Percentiles rank a stretch among this genome's conserved stretches.
Evolutionary conservation across 495 filamentous ascomycete genomes (phyloP).

Genomic region (Penicillium cosmopolitanum): DNA sequence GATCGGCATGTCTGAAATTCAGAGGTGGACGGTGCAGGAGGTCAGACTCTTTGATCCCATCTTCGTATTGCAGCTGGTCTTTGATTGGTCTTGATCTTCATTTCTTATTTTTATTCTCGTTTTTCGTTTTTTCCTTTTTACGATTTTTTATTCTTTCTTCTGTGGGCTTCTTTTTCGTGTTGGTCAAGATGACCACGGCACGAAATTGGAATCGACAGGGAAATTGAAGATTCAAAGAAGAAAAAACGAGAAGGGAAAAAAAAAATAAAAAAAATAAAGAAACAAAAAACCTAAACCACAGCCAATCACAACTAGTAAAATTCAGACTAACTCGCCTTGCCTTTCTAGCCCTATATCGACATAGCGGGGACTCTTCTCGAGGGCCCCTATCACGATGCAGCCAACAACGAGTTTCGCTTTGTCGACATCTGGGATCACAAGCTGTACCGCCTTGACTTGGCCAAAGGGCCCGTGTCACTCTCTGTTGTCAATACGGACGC

Average conservation of each 20-base stretch:
- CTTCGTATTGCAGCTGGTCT: constrained; percentile 6
- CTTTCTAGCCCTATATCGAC: constrained; percentile 70
- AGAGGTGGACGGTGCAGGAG: constrained; percentile 50
- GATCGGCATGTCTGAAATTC: constrained; percentile 42
- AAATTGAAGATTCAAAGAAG: not conserved
- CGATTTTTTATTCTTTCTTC: constrained; percentile 11
- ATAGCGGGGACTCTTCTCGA: constrained; percentile 77
- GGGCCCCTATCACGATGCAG: constrained; percentile 76
- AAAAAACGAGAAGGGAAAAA: constrained; percentile 8
- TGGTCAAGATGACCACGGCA: constrained; percentile 20
- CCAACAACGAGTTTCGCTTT: constrained; percentile 75
- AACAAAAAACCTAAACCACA: not conserved
- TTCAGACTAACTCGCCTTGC: constrained; percentile 7
- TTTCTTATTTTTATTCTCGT: not conserved
- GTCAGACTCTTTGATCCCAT: constrained; percentile 26
- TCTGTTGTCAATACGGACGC: constrained; percentile 67
- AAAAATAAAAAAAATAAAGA: constrained; percentile 5
- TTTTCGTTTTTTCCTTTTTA: constrained; percentile 2
- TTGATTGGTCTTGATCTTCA: constrained; percentile 3
- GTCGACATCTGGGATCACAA: constrained; percentile 85
- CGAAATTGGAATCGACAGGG: constrained; percentile 1
- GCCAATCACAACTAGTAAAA: constrained; percentile 25
- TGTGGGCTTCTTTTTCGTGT: constrained; percentile 12
- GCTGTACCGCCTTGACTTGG: constrained; percentile 74
- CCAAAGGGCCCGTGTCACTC: constrained; percentile 63